These are phyloP conservation scores for Macadamia tetraphylla DNA, from an alignment of 164 flowering plant genomes.

Conservation along the genomic window DNA sequence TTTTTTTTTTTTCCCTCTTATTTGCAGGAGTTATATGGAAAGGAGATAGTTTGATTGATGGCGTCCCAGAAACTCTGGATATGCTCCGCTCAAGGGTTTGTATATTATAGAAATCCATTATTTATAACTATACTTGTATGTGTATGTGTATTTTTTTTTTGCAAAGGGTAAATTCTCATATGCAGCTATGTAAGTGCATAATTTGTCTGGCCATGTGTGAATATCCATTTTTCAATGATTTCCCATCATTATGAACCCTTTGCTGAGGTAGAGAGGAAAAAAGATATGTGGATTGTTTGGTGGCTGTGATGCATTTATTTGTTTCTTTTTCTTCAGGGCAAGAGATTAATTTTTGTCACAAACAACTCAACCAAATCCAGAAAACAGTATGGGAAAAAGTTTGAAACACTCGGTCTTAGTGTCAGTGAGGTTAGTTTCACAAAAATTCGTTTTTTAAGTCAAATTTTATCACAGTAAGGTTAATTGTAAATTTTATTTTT, in stretches of 20 bases:
- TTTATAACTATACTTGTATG: no score
- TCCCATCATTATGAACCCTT: background rate
- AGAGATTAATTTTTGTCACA: slow-evolving; percentile 93
- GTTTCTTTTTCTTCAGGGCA: slow-evolving; percentile 52
- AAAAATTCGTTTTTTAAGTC: background rate
- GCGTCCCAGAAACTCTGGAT: slow-evolving; percentile 92
- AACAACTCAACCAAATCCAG: slow-evolving; percentile 98
- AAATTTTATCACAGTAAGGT: background rate
- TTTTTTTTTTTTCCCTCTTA: background rate
- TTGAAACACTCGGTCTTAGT: slow-evolving; percentile 88
- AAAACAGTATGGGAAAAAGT: slow-evolving; percentile 96
- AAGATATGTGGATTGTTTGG: background rate
- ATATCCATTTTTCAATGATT: background rate
- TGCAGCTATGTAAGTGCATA: no score
- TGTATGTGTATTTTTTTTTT: background rate
- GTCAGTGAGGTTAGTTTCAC: slow-evolving; percentile 67
- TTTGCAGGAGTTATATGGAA: slow-evolving; percentile 95
- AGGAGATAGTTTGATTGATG: slow-evolving; percentile 88
- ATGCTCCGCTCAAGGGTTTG: slow-evolving; percentile 87
- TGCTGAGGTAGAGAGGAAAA: no score
- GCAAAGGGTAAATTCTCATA: no score
- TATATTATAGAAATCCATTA: background rate
- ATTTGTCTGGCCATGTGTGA: background rate
- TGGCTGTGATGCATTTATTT: background rate
- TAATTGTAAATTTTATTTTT: slow-evolving; percentile 12